phyloP scores from a whole-genome alignment of 2,329 filamentous ascomycete species.

The Diaporthe vexans region DNA sequence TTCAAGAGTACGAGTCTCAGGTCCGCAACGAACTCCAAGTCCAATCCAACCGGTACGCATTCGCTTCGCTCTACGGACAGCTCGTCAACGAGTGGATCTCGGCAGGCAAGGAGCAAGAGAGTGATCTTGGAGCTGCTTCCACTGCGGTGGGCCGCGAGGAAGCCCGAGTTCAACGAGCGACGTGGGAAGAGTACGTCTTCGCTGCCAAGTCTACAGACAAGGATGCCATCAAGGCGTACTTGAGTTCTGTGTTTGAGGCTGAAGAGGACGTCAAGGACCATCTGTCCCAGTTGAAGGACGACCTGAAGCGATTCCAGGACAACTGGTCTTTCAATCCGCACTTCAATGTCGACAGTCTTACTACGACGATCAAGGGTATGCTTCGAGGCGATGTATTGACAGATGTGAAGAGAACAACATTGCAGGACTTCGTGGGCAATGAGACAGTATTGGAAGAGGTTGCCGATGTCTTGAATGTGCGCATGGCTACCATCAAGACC shows the following conservation, averaged over 20 bases:
- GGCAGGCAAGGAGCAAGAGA: constrained; percentile 49
- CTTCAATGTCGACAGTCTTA: constrained; percentile 58
- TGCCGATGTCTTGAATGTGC: constrained; percentile 61
- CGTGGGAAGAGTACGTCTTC: constrained; percentile 72
- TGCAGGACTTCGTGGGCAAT: constrained; percentile 52
- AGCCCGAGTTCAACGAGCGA: constrained; percentile 65
- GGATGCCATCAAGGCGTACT: constrained; percentile 61
- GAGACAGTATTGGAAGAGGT: constrained; percentile 56
- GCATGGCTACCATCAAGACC: constrained; percentile 52
- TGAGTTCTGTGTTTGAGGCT: constrained; percentile 62
- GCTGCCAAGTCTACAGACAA: constrained; percentile 60
- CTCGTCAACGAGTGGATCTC: constrained; percentile 69
- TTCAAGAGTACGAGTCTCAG: constrained; percentile 61
- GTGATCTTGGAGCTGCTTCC: constrained; percentile 53
- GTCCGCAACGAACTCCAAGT: constrained; percentile 62
- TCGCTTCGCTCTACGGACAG: constrained; percentile 68
- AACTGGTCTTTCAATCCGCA: constrained; percentile 45
- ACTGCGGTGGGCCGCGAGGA: constrained; percentile 65
- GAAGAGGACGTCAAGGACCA: constrained; percentile 55
- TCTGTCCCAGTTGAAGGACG: constrained; percentile 57
- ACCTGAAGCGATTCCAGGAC: constrained; percentile 54
- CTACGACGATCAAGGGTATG: constrained; percentile 62
- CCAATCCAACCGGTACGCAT: constrained; percentile 67
- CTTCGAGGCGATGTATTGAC: constrained; percentile 64
- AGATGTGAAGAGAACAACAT: constrained; percentile 49